Conservation (phyloP, 148 eudicot genomes). For the Cornus kousa region DNA sequence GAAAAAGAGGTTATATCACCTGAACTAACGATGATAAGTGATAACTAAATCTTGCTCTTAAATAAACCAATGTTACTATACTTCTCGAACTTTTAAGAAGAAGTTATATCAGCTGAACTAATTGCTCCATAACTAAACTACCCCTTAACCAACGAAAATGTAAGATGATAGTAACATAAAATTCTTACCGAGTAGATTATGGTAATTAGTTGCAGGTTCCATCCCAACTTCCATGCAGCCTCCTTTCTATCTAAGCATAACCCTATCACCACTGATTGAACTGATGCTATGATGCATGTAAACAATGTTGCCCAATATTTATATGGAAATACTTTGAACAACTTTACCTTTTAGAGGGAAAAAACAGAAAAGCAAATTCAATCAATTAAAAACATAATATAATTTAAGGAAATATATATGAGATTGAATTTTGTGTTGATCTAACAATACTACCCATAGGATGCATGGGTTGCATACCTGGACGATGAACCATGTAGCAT, state of each 20-base stretch:
- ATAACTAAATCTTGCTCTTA: too few species aligned
- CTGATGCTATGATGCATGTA: conserved; percentile 48
- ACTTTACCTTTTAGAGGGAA: conserved; percentile 33
- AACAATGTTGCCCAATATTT: conserved; percentile 49
- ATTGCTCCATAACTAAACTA: too few species aligned
- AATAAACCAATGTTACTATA: too few species aligned
- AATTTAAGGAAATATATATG: neutral
- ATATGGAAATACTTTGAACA: conserved; percentile 44
- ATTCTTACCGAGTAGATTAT: conserved; percentile 50
- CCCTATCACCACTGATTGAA: conserved; percentile 47
- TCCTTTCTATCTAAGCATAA: conserved; percentile 36
- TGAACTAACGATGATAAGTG: too few species aligned
- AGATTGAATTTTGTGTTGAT: neutral
- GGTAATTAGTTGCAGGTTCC: conserved; percentile 53
- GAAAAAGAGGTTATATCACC: too few species aligned
- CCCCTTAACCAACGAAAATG: too few species aligned
- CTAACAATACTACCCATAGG: neutral
- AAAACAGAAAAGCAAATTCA: neutral
- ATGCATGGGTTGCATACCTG: conserved; percentile 40
- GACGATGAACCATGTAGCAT: conserved; percentile 51
- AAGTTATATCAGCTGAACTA: too few species aligned
- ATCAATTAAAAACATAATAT: too few species aligned
- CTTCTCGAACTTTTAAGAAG: too few species aligned
- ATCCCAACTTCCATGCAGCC: conserved; percentile 45
- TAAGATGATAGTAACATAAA: neutral